Base-by-base conservation (phyloP, 2,329 filamentous ascomycete genomes). In the Curvularia eragrostidis region DNA sequence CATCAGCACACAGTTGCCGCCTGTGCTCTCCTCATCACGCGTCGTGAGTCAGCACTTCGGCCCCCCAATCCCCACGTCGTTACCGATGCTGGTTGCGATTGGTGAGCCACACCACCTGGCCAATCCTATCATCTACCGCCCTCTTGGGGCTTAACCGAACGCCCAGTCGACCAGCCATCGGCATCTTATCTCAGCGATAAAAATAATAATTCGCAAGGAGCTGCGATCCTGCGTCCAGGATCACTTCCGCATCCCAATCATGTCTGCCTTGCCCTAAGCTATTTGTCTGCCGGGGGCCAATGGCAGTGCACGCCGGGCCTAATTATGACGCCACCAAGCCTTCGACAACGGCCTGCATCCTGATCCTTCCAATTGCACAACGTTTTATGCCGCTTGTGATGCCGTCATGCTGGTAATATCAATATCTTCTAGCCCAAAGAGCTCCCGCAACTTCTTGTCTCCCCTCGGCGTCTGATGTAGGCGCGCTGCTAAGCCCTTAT, bases 181-280 rank as follows among this genome's bases (percentile, higher is more conserved):
- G 28, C 43, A 26, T 48, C 56, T 59, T 44, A 58, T 49, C 54
- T 54, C 50, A 58, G 46, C 47, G 38, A 47, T 39, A 61, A 54
- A 53, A 48, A 58, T 48, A 49, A 51, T 52, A 41, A 43, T 21
- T 23, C 41, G 39, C 50, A 21, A 38, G 32, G 38, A 19, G 43
- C 36, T 46, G 28, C 3, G 21, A 38, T 43, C n/a, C 34, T 46
- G 34, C n/a, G 46, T 19, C 32, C 32, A 34, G 51, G 36, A 36
- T 48, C 15, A 34, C 19, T 38, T 28, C 49, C 54, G 54, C 48
- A 48, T 58, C 34, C 32, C 50, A 52, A 50, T 49, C 58, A 53
- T 58, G 58, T 60, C 58, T 60, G 58, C 58, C 58, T 60, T 51
- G 58, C 48, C 57, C 49, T 60, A 58, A 39, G 54, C 39, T 34